Evolutionary conservation across 2,329 filamentous ascomycete genomes (phyloP), one percentile per base, ranked within the genome.

Genomic region (Acrodontium crateriforme): DNA sequence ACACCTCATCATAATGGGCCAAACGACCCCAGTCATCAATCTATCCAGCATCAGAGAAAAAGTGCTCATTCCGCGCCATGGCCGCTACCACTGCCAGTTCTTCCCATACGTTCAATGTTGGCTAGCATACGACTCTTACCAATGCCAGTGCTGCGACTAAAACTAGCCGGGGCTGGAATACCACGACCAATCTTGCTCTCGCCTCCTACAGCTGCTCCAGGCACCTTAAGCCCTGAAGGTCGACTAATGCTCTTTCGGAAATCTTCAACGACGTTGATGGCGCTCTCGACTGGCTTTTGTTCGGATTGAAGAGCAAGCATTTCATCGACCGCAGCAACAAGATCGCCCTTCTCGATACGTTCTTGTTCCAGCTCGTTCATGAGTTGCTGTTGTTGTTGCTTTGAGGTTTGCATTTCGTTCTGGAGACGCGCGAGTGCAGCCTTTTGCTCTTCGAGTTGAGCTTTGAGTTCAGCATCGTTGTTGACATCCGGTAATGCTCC

Each of bases 61-160:
- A n/a, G n/a, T n/a, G n/a, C n/a, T n/a, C n/a, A 22, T 22, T 22
- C 20, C n/a, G 20, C 20, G 10, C 20, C 20, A n/a, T 10, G 10
- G 13, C 26, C 30, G 21, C 25, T 20, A 11, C 18, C 26, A 25
- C 35, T 29, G 6, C 49, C 38, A n/a, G 46, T 40, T 17, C 46
- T 74, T 7, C 82, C 82, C 83, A 91, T 91, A 56, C 76, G 73
- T 62, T 91, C 82, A 51, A 91, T 89, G 11, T 78, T 83, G 43
- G 68, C 78, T 75, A 91, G 76, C 46, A 89, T 78, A 31, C 78
- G 74, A 47, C 77, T 81, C 44, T 80, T 67, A 9, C 59, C 57
- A 6, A 45, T 49, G 16, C 47, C 58, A n/a, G 45, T 41, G 23
- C 35, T 36, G 2, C 15, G 13, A 42, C 38, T 13, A 41, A 30